These are phyloP conservation scores for Didymosphaeria variabile DNA, from an alignment of 2,329 filamentous ascomycete genomes.

Conservation along the genomic window DNA sequence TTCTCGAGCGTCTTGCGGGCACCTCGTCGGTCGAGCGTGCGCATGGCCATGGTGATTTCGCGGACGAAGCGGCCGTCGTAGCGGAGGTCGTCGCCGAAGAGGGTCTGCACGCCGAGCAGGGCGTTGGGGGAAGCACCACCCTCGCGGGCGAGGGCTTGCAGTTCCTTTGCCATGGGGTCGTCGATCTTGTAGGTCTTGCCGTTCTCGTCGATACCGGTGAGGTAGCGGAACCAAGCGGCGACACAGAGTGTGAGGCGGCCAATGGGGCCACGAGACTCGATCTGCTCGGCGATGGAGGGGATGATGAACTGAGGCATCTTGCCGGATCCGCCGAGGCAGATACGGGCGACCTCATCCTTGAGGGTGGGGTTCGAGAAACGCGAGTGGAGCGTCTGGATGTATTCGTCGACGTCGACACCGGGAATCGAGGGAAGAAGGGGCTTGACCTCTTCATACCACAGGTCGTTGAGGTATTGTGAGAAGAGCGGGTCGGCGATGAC, in stretches of 20 bases:
- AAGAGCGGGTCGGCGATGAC: slow-evolving; percentile 35
- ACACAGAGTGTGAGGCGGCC: slow-evolving; percentile 35
- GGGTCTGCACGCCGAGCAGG: slow-evolving; percentile 28
- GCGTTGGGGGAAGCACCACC: slow-evolving; percentile 26
- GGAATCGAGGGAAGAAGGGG: slow-evolving; percentile 39
- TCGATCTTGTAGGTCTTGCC: slow-evolving; percentile 33
- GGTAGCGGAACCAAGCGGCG: slow-evolving; percentile 41
- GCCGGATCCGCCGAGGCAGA: slow-evolving; percentile 41
- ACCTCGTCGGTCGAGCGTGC: slow-evolving; percentile 12
- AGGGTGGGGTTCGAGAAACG: slow-evolving; percentile 41
- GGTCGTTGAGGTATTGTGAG: slow-evolving; percentile 38
- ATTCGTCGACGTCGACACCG: slow-evolving; percentile 37
- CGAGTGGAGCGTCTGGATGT: slow-evolving; percentile 35
- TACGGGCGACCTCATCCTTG: slow-evolving; percentile 40
- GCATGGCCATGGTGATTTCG: slow-evolving; percentile 34
- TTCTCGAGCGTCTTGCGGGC: slow-evolving; percentile 14
- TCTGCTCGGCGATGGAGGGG: slow-evolving; percentile 41
- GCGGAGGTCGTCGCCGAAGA: slow-evolving; percentile 41
- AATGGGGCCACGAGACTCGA: slow-evolving; percentile 33
- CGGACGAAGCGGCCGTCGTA: slow-evolving; percentile 36
- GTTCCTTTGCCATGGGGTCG: slow-evolving; percentile 38
- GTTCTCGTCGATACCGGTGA: slow-evolving; percentile 34
- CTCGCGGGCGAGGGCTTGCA: slow-evolving; percentile 32
- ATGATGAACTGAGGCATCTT: slow-evolving; percentile 44
- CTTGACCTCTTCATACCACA: slow-evolving; percentile 43